Evolutionary conservation across 2,329 filamentous ascomycete species (phyloP), one percentile per base, ranked within the genome.

Genomic region (Colletotrichum higginsianum): DNA sequence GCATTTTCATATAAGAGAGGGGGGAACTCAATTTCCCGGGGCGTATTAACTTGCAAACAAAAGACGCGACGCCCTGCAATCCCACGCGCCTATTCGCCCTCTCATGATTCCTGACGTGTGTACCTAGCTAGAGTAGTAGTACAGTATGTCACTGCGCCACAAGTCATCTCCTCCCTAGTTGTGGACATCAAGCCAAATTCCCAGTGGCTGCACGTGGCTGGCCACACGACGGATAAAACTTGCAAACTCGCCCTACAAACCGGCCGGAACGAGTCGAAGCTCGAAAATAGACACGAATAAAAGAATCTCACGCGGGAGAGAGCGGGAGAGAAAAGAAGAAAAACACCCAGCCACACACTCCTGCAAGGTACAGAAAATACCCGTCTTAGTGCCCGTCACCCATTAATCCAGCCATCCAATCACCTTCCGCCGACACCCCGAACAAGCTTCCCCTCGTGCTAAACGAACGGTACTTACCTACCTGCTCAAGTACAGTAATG

Each of bases 391-490:
- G 11, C 44, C 63, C 62, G 35, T 38, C 49, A 9, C 16, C 49
- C 12, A 12, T 8, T n/a, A 18, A 53, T 4, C 42, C 44, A 50
- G 15, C 21, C 15, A n/a, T 35, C 65, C 65, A 67, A 67, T 67
- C 65, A 67, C 47, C 15, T 49, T 9, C 15, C 46, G n/a, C 18
- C 1, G 8, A 15, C 9, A 38, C n/a, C 30, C 30, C 38, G 65
- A 62, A 47, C 57, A 67, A 67, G 65, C 65, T 62, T 67, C 65
- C 47, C 26, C 47, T 30, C n/a, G 15, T 61, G 35, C 64, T 66
- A 57, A 56, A 67, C 58, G 47, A 30, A 58, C 53, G 46, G 21
- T 13, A 23, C 35, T 18, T 56, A 38, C 18, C 4, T 5, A 6
- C 35, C 4, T 5, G 1, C 35, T 40, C 8, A 35, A 35, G 30